Conservation (phyloP, 768 basidiomycete genomes). For the Brasilioporus rufonigricans region DNA sequence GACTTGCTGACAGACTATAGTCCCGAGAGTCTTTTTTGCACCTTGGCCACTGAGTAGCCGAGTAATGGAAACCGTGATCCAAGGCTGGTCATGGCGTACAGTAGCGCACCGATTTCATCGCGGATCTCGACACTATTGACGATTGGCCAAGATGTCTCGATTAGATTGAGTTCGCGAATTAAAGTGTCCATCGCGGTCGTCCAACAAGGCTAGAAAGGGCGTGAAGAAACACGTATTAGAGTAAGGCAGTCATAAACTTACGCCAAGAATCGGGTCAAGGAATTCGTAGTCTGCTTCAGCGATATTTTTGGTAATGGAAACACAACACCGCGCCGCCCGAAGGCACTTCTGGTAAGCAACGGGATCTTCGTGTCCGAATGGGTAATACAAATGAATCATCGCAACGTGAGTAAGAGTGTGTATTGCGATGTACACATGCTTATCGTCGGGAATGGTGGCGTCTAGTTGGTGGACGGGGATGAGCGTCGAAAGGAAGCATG, state of each 20-base stretch:
- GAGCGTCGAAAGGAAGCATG: constrained; percentile 60
- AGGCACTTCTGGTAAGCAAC: constrained; percentile 65
- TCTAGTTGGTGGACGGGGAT: constrained; percentile 66
- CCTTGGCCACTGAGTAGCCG: constrained; percentile 30
- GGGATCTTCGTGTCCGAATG: constrained; percentile 58
- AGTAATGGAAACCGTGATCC: constrained; percentile 60
- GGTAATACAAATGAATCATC: constrained; percentile 62
- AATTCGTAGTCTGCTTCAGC: constrained; percentile 63
- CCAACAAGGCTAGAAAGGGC: constrained; percentile 60
- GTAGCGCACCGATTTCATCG: constrained; percentile 56
- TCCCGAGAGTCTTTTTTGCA: constrained; percentile 32
- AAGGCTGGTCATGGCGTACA: constrained; percentile 64
- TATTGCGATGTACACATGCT: constrained; percentile 53
- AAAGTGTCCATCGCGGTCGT: constrained; percentile 64
- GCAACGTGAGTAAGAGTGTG: constrained; percentile 69
- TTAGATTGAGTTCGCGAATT: constrained; percentile 60
- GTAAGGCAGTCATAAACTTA: constrained; percentile 35
- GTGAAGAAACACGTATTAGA: constrained; percentile 7
- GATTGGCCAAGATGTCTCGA: constrained; percentile 64
- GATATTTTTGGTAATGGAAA: constrained; percentile 60
- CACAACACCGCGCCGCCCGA: constrained; percentile 58
- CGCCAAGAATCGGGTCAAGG: constrained; percentile 77
- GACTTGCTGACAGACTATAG: constrained; percentile 19
- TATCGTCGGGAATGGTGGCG: constrained; percentile 53
- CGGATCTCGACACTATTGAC: constrained; percentile 57